Percentiles rank a stretch among this genome's conserved stretches.
phyloP scores from a whole-genome alignment of 768 basidiomycete genomes.

The Kwoniella newhampshirensis region DNA sequence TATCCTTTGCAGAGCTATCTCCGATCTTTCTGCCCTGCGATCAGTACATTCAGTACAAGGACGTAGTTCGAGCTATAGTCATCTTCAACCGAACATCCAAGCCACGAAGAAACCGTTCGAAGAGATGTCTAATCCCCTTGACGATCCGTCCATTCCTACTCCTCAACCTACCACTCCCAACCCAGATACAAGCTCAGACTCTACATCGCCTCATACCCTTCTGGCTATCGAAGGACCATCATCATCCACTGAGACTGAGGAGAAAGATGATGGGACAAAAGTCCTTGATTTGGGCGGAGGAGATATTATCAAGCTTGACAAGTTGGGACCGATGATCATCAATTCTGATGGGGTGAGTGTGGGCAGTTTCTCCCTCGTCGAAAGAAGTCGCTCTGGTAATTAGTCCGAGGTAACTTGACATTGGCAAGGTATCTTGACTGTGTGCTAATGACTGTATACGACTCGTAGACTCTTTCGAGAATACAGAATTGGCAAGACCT shows the following conservation, averaged over 20 bases:
- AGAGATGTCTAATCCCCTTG: slow-evolving; percentile 25
- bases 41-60: too few species aligned
- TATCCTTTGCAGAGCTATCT: too few species aligned
- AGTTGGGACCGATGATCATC: slow-evolving; percentile 67
- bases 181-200: slow-evolving; percentile 5
- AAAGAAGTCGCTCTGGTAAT: not conserved
- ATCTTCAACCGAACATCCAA: too few species aligned
- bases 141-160: slow-evolving; percentile 7
- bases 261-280: slow-evolving; percentile 21
- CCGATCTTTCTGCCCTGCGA: too few species aligned
- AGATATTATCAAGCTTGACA: slow-evolving; percentile 60
- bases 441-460: too few species aligned
- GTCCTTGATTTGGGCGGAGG: slow-evolving; percentile 44
- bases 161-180: slow-evolving; percentile 5
- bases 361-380: not conserved
- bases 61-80: too few species aligned
- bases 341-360: slow-evolving; percentile 65
- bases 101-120: too few species aligned
- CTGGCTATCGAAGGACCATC: slow-evolving; percentile 25
- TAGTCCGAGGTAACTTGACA: too few species aligned
- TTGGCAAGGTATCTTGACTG: not conserved
- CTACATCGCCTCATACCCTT: not conserved
- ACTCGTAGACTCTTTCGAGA: slow-evolving; percentile 67
- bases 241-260: not conserved
- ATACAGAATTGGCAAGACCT: slow-evolving; percentile 67